phyloP scores from a whole-genome alignment of 352 stramenopile genomes.

The Phytophthora pisi region DNA sequence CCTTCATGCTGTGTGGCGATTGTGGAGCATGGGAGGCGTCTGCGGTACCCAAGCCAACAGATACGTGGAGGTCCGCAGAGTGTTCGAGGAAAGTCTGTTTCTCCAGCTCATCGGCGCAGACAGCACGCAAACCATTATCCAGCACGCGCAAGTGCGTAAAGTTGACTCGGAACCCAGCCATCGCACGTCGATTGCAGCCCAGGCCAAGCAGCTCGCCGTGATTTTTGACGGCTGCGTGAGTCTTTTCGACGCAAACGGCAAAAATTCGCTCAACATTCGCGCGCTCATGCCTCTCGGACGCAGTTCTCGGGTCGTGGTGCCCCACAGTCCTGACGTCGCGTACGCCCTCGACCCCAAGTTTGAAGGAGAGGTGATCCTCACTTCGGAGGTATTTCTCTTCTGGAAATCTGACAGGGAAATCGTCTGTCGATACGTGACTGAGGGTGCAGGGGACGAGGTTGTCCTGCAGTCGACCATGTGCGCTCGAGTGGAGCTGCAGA shows the following conservation, averaged over 20 bases:
- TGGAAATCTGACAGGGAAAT: constrained; percentile 65
- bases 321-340: constrained; percentile 4
- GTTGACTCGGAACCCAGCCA: constrained; percentile 42
- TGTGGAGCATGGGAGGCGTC: constrained; percentile 54
- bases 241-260: constrained; percentile 51
- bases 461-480: constrained; percentile 66
- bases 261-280: constrained; percentile 48
- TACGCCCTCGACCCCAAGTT: constrained; percentile 34
- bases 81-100: constrained; percentile 69
- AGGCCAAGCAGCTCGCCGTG: constrained; percentile 47
- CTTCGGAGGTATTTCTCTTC: constrained; percentile 64
- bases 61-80: constrained; percentile 41
- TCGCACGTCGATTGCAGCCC: constrained; percentile 26
- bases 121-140: constrained; percentile 53
- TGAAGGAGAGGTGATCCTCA: constrained; percentile 36
- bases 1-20: constrained; percentile 23
- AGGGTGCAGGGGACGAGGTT: constrained; percentile 63
- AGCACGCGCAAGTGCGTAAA: constrained; percentile 51
- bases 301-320: not conserved
- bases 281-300: constrained; percentile 30
- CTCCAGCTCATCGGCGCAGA: constrained; percentile 66
- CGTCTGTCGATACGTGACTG: constrained; percentile 68
- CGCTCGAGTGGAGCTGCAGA: constrained; percentile 49
- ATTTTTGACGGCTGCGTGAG: constrained; percentile 61
- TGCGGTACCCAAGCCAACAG: constrained; percentile 47